Evolutionary conservation across 495 filamentous ascomycete species (phyloP).

Genomic region (Lophium mytilinum): DNA sequence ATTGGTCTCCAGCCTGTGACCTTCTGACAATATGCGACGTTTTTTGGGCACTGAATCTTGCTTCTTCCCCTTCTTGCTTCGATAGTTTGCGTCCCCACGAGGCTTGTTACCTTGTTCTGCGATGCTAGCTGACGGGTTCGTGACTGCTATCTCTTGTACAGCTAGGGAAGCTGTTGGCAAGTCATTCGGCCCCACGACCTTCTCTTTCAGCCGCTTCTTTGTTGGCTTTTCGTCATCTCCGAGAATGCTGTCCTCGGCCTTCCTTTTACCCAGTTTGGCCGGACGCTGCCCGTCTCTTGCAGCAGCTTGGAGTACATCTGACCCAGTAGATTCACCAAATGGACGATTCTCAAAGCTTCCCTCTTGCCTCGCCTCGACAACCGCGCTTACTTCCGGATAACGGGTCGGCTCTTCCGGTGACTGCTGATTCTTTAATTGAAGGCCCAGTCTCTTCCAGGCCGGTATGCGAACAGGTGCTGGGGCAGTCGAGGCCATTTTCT

Average conservation of each 20-base stretch:
- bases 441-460: conserved; percentile 68
- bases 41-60: background rate
- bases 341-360: background rate
- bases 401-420: too few relatives aligned
- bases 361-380: conserved; percentile 10
- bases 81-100: conserved; percentile 20
- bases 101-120: too few relatives aligned
- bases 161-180: background rate
- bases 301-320: background rate
- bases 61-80: conserved; percentile 12
- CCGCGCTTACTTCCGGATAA: too few relatives aligned
- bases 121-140: too few relatives aligned
- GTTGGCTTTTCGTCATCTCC: too few relatives aligned
- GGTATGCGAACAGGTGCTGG: conserved; percentile 41
- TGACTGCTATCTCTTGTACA: too few relatives aligned
- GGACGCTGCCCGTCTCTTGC: background rate
- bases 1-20: too few relatives aligned
- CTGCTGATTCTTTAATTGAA: conserved; percentile 55
- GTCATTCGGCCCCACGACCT: too few relatives aligned
- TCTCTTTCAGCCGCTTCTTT: too few relatives aligned
- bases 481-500: too few relatives aligned
- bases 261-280: background rate
- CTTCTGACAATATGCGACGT: too few relatives aligned
- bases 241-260: background rate
- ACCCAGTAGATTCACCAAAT: too few relatives aligned